Base-by-base conservation (phyloP, 2,329 filamentous ascomycete genomes). In the Hypocrella siamensis region DNA sequence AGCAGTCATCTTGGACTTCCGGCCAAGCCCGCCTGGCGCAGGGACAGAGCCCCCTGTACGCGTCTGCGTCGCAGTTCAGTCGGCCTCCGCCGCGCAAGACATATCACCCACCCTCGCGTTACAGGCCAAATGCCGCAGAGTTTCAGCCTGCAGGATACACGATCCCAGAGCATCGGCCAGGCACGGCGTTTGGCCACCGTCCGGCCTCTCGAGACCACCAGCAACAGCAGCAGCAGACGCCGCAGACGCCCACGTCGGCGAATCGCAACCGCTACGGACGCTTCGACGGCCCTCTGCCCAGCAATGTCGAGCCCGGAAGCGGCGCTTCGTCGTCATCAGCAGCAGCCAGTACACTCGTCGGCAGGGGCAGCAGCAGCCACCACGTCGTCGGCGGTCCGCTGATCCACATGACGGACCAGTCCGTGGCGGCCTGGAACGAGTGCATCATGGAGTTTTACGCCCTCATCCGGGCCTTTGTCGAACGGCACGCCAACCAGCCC, bases 401-500 rank as follows among this genome's bases (percentile, higher is more conserved):
- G 9, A 50, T 57, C 15, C 51, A 54, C 27, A 43, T 57, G 38
- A 55, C 49, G 4, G 52, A 56, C 22, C 46, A 45, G 28, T 44
- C 45, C 9, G 47, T 57, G 16, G 32, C 38, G 1, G 44, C 46
- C 3, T 58, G 54, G 54, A 48, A 52, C 31, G 49, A 50, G 19
- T 45, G 51, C 26, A 46, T 57, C 37, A 50, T 51, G 41, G 51
- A 56, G 9, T 48, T 58, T 22, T 58, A 58, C 36, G 40, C 42
- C 19, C 31, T 43, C 14, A 55, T 57, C 28, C 52, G 53, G 21
- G 36, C 34, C 33, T 58, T 57, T 36, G 54, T 57, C 28, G 51
- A 52, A 35, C 41, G 40, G 5, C 46, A 54, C 27, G 52, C 54
- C 26, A 44, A 44, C 35, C 39, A 48, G 12, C 47, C 54, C 3